A percentile compares a stretch with the other conserved stretches of the same genome.
Evolutionary conservation across 805 yeast genomes (phyloP).

Genomic region (Nakazawaea pomicola): DNA sequence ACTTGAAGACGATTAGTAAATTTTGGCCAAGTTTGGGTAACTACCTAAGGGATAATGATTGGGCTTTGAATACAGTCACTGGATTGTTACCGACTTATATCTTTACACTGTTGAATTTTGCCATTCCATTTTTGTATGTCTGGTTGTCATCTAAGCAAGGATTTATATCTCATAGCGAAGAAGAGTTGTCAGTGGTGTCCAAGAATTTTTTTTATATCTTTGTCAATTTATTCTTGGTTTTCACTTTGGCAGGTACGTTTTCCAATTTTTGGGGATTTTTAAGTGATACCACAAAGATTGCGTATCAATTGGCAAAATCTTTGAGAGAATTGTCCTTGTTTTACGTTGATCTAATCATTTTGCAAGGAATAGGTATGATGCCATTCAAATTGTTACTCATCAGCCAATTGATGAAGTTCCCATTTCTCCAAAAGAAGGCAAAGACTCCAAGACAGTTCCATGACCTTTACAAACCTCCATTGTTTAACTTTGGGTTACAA

Average conservation of each 20-base stretch:
- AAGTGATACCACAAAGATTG: slow-evolving; percentile 86
- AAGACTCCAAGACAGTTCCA: slow-evolving; percentile 81
- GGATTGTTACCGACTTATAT: slow-evolving; percentile 89
- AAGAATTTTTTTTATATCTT: slow-evolving; percentile 94
- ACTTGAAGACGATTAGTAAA: slow-evolving; percentile 68
- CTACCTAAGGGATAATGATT: slow-evolving; percentile 53
- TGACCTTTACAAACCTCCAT: slow-evolving; percentile 79
- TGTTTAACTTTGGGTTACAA: slow-evolving; percentile 72
- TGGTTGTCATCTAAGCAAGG: slow-evolving; percentile 85
- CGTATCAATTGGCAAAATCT: slow-evolving; percentile 79
- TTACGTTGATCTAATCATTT: slow-evolving; percentile 80
- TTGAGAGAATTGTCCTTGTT: slow-evolving; percentile 75
- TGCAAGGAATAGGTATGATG: slow-evolving; percentile 84
- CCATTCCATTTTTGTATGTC: slow-evolving; percentile 81
- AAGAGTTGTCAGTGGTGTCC: slow-evolving; percentile 82
- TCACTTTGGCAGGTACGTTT: slow-evolving; percentile 91
- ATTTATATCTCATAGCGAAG: slow-evolving; percentile 86
- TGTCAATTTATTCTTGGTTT: slow-evolving; percentile 88
- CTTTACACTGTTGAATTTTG: slow-evolving; percentile 76
- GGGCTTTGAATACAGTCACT: slow-evolving; percentile 78
- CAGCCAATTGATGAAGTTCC: slow-evolving; percentile 73
- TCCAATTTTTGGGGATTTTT: slow-evolving; percentile 73
- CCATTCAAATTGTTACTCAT: slow-evolving; percentile 82
- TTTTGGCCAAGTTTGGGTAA: slow-evolving; percentile 82
- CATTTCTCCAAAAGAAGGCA: slow-evolving; percentile 57